Percentiles rank a stretch among this genome's conserved stretches.
Evolutionary conservation across 1,284 basidiomycete genomes (phyloP).

Genomic region (Pseudozyma sp.): DNA sequence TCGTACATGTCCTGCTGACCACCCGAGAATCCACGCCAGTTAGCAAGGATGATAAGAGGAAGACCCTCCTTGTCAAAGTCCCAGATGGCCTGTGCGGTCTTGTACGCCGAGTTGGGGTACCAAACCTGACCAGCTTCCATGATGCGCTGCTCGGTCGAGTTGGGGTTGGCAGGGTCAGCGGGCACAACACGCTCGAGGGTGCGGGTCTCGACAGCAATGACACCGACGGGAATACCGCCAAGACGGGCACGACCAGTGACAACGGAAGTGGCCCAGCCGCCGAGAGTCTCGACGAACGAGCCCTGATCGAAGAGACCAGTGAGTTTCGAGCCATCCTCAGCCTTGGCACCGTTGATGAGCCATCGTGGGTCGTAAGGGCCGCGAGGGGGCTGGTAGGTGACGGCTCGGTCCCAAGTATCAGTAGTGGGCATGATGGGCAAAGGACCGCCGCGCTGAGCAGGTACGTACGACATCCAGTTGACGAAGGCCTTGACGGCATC

Average conservation of each 20-base stretch:
- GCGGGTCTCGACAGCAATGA: constrained; percentile 97
- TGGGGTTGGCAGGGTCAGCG: constrained; percentile 98
- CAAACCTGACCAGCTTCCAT: constrained; percentile 99
- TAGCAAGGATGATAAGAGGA: constrained; percentile 97
- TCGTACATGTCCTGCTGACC: constrained; percentile 94
- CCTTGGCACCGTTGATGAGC: constrained; percentile 93
- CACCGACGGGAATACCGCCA: constrained; percentile 96
- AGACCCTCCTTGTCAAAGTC: constrained; percentile 98
- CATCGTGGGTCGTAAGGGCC: constrained; percentile 96
- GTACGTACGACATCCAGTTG: constrained; percentile 94
- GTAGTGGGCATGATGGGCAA: constrained; percentile 52
- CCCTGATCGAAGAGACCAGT: constrained; percentile 94
- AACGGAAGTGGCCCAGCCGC: constrained; percentile 68
- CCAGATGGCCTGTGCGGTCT: constrained; percentile 98
- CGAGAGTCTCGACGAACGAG: constrained; percentile 93
- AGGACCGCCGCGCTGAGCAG: constrained; percentile 46
- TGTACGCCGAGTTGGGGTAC: constrained; percentile 99
- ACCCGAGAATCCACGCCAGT: constrained; percentile 99
- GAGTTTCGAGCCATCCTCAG: constrained; percentile 76
- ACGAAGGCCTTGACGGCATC: constrained; percentile 71
- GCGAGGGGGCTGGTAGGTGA: constrained; percentile 90
- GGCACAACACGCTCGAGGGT: constrained; percentile 97
- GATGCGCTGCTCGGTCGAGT: constrained; percentile 96
- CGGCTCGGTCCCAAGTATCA: constrained; percentile 87
- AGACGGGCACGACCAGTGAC: constrained; percentile 91